Percentiles rank a stretch among this genome's conserved stretches.
phyloP scores from a whole-genome alignment of 768 basidiomycete species.

The Psilocybe azurescens region DNA sequence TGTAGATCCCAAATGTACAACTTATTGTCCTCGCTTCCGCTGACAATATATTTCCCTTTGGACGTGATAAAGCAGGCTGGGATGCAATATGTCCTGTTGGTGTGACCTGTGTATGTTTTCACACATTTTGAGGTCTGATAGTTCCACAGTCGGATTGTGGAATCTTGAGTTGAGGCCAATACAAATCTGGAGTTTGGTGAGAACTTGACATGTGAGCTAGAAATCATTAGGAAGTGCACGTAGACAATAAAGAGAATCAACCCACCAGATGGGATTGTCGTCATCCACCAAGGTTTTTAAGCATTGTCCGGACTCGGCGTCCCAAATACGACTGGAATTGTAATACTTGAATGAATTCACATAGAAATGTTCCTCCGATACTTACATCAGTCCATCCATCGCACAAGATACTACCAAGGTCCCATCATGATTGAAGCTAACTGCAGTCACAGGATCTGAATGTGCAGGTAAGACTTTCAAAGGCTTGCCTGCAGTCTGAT shows the following conservation, averaged over 20 bases:
- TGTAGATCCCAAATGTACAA: constrained; percentile 92
- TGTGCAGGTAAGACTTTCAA: constrained; percentile 92
- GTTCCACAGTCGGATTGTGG: constrained; percentile 94
- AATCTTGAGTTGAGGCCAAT: constrained; percentile 92
- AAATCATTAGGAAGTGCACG: constrained; percentile 13
- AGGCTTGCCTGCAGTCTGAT: constrained; percentile 63
- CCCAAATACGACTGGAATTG: constrained; percentile 83
- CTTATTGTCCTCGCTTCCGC: constrained; percentile 91
- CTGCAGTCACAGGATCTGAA: constrained; percentile 95
- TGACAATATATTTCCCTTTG: constrained; percentile 72
- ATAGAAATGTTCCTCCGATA: constrained; percentile 9
- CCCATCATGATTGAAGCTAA: constrained; percentile 93
- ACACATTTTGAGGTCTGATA: constrained; percentile 89
- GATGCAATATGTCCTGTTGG: constrained; percentile 85
- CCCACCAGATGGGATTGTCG: constrained; percentile 90
- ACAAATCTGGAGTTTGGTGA: constrained; percentile 93
- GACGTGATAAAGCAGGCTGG: constrained; percentile 68
- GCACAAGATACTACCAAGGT: constrained; percentile 94
- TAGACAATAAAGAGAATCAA: constrained; percentile 8
- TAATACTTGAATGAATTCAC: neutral
- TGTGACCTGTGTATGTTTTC: constrained; percentile 91
- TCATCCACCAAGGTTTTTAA: constrained; percentile 97
- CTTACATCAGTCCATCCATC: constrained; percentile 97
- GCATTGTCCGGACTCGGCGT: constrained; percentile 96
- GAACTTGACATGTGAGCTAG: constrained; percentile 86